Conservation (phyloP, 2,329 filamentous ascomycete genomes). For the Trichoderma koningii region DNA sequence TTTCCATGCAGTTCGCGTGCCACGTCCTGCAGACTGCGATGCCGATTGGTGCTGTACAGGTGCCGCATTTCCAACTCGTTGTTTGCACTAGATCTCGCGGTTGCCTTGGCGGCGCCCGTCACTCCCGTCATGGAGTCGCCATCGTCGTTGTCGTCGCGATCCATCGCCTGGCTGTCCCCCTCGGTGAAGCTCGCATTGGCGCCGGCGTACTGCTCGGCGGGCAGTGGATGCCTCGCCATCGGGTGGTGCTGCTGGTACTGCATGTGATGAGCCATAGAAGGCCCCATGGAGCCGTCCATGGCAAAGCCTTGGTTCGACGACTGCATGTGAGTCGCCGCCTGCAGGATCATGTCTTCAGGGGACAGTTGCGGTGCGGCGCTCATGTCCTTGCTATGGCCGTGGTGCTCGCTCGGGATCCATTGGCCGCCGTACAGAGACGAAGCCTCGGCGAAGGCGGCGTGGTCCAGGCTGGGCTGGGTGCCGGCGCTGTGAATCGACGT, state of each 20-base stretch:
- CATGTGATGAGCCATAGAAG: constrained; percentile 47
- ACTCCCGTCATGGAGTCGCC: constrained; percentile 53
- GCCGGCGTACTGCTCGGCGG: constrained; percentile 54
- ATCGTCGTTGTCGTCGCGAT: constrained; percentile 61
- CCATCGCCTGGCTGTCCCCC: constrained; percentile 60
- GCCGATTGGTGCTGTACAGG: constrained; percentile 68
- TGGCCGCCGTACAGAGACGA: constrained; percentile 51
- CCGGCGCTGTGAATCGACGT: constrained; percentile 58
- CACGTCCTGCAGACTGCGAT: constrained; percentile 69
- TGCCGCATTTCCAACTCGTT: constrained; percentile 81
- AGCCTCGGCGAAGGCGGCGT: constrained; percentile 47
- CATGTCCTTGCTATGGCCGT: constrained; percentile 49
- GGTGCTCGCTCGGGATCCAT: constrained; percentile 53
- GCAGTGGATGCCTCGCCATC: constrained; percentile 54
- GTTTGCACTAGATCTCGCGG: constrained; percentile 69
- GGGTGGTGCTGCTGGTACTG: constrained; percentile 47
- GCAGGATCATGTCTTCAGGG: constrained; percentile 61
- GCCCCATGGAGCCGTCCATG: constrained; percentile 51
- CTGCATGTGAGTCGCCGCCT: constrained; percentile 59
- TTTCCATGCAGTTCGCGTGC: constrained; percentile 76
- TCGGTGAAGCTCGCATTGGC: constrained; percentile 59
- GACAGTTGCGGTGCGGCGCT: constrained; percentile 50
- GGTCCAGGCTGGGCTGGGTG: constrained; percentile 55
- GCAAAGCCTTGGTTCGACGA: constrained; percentile 52
- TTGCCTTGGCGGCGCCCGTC: constrained; percentile 54